Evolutionary conservation across 805 yeast species (phyloP), one percentile per base, ranked within the genome.

Genomic region (Cyberlindnera galapagoensis): DNA sequence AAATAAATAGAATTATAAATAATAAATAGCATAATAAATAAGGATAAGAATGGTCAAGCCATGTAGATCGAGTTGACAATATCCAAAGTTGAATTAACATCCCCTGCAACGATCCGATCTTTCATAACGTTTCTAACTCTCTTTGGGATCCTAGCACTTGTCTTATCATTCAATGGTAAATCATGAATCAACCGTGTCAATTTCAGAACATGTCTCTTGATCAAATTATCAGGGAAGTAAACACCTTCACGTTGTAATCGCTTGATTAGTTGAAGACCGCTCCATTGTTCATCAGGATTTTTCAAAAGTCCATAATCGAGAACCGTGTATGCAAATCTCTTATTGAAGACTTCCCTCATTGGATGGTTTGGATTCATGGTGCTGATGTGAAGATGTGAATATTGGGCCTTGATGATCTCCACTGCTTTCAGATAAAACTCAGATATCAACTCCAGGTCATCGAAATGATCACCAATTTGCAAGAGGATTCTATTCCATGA

Each of bases 211-310:
- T 41, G 42, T 15, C 32, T 33, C 33, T 41, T 38, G 9, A 47
- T 19, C 7, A 36, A 11, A 18, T 37, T 32, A 15, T 34, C 23
- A 2, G 42, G 41, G 3, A 49, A 31, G 19, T 40, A 38, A 3
- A 52, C 37, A 3, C 52, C 52, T 4, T 34, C 17, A 3, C 22
- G 30, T 20, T 45, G 42, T 13, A 52, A 12, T 15, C 34, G 28
- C 26, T 42, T 39, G 3, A 52, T 18, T 11, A 46, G 18, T 14
- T 40, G 39, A 9, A 46, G 36, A 4, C 49, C 49, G 24, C 25
- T n/a, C 56, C 54, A 52, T 6, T 46, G 54, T 18, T 42, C 34
- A 3, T 38, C 40, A 9, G 40, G 35, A 7, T 33, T 24, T 26
- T 34, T 43, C 2, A 35, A 26, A 22, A 51, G 50, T 6, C 54